Evolutionary conservation across 1,139 yeast genomes (phyloP).

Genomic region (Zygosaccharomyces pseudobailii): DNA sequence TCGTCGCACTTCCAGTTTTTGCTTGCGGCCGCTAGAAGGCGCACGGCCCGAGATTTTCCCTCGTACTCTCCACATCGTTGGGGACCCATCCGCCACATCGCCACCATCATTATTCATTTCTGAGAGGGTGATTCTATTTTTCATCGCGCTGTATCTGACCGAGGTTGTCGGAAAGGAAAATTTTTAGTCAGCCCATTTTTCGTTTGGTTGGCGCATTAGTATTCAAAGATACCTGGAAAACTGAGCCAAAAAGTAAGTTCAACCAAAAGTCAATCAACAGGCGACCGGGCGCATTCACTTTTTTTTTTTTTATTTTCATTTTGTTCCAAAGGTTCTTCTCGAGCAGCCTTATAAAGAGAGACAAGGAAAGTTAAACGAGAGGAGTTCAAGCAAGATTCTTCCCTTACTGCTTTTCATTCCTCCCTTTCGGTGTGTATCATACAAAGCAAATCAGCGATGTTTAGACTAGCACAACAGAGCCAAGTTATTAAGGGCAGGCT

Average conservation of each 20-base stretch:
- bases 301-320: not conserved
- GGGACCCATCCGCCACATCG: not conserved
- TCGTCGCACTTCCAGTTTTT: not conserved
- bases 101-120: not conserved
- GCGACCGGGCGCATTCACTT: not conserved
- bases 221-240: not conserved
- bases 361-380: not conserved
- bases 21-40: not conserved
- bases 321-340: not conserved
- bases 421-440: too few relatives aligned
- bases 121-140: not conserved
- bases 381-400: not conserved
- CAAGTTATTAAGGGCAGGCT: slow-evolving; percentile 25
- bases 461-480: slow-evolving; percentile 23
- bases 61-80: not conserved
- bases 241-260: not conserved
- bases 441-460: slow-evolving; percentile 12
- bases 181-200: not conserved
- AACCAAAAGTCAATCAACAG: not conserved
- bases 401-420: not conserved
- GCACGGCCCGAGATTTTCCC: not conserved
- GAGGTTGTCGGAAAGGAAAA: not conserved
- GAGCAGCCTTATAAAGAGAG: not conserved
- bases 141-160: not conserved
- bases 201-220: not conserved